Evolutionary conservation across 2,329 filamentous ascomycete species (phyloP), one percentile per base, ranked within the genome.

Genomic region (Xylaria sp.): DNA sequence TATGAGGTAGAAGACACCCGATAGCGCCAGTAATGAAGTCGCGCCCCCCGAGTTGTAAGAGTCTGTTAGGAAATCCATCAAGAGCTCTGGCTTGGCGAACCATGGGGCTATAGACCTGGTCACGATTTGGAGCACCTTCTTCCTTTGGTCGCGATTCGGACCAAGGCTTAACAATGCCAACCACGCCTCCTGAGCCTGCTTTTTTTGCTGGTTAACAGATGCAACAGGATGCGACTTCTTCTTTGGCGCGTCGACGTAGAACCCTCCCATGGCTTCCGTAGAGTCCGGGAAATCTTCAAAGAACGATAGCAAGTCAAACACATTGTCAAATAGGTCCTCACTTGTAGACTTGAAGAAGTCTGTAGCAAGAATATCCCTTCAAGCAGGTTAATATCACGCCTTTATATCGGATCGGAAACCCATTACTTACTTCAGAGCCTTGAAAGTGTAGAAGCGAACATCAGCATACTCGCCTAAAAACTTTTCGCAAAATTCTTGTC

Each of bases 11-110:
- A 96, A 99, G 42, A 99, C 87, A 47, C 94, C 94, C 1, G 91
- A 95, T 1, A 99, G 79, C 1, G 95, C 92, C 18, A 97, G 82
- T 4, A 99, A 80, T 4, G 94, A 93, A 44, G 87, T 91, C 13
- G 91, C 89, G 41, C 94, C 94, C 47, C 93, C 92, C 7, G 87
- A 78, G 65, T 97, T 83, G 76, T 96, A 97, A 24, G 88, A 95
- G 74, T 94, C 91, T n/a, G 92, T 96, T 50, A 99, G 76, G 72
- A 97, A 99, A 75, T 99, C 94, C 80, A 96, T 92, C 29, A 99
- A 81, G 39, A 96, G 80, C 68, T 97, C 93, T 1, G 92, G 89
- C 57, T 91, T 90, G 44, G 80, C 82, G 73, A 97, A 96, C 90
- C 91, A 96, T 0, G 93, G 92, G 20, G 90, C 89, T 63, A 97